phyloP scores from a whole-genome alignment of 2,329 filamentous ascomycete species.

The Thelonectria rubi region DNA sequence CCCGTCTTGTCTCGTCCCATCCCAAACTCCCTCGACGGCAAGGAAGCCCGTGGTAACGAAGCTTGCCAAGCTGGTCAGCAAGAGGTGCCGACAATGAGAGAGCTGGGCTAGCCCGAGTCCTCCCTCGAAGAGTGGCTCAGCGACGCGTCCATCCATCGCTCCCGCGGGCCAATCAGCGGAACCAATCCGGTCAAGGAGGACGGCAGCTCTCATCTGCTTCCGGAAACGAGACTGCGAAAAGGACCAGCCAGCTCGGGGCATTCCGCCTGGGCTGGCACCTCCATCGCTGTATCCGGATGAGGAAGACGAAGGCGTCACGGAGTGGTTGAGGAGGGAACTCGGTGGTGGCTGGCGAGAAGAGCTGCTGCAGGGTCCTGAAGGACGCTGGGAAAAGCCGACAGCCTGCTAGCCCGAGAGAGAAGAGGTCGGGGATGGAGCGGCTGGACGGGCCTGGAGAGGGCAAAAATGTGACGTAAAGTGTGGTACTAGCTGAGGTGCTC shows the following conservation, averaged over 20 bases:
- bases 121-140: slow-evolving; percentile 2
- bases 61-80: slow-evolving; percentile 5
- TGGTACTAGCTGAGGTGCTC: slow-evolving; percentile 5
- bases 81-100: slow-evolving; percentile 5
- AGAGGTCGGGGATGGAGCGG: neutral
- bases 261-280: neutral
- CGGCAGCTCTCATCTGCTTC: slow-evolving; percentile 5
- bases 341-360: neutral
- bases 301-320: neutral
- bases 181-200: slow-evolving; percentile 2
- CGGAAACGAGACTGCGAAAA: slow-evolving; percentile 7
- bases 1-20: slow-evolving; percentile 9
- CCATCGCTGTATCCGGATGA: neutral
- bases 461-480: slow-evolving; percentile 19
- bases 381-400: neutral
- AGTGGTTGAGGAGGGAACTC: too few relatives aligned
- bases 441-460: neutral
- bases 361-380: neutral
- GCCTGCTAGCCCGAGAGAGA: too few relatives aligned
- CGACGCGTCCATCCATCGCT: slow-evolving; percentile 18
- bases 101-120: slow-evolving; percentile 6
- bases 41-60: slow-evolving; percentile 6
- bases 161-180: slow-evolving; percentile 13
- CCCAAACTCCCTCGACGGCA: neutral
- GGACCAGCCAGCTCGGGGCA: neutral